Percentiles rank a stretch among this genome's conserved stretches.
These are phyloP conservation scores for Quambalaria eucalypti DNA, from an alignment of 1,284 basidiomycete genomes.

Conservation along the genomic window DNA sequence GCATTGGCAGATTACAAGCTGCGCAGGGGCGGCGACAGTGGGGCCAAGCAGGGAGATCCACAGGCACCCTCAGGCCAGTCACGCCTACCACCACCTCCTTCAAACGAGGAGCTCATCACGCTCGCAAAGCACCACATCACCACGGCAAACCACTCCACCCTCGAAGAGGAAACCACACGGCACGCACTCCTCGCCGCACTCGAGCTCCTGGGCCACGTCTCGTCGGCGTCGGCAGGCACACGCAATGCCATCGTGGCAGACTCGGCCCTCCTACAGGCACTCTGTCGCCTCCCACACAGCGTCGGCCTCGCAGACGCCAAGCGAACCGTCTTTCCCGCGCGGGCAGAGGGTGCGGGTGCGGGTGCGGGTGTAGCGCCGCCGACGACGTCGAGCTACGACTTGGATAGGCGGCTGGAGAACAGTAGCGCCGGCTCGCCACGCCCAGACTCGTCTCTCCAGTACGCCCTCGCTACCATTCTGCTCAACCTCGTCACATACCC, in stretches of 20 bases:
- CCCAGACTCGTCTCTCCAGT: constrained; percentile 27
- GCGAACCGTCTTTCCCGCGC: background rate
- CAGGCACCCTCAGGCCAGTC: background rate
- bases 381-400: constrained; percentile 1
- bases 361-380: too few relatives aligned
- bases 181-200: constrained; percentile 16
- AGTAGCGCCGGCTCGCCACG: background rate
- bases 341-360: too few relatives aligned
- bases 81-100: background rate
- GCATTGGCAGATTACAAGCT: background rate
- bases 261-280: constrained; percentile 10
- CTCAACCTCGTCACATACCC: constrained; percentile 23
- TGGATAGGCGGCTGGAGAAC: constrained; percentile 6
- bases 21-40: background rate
- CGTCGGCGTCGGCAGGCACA: constrained; percentile 15
- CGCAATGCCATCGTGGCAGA: constrained; percentile 13
- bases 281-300: constrained; percentile 11
- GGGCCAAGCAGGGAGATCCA: background rate
- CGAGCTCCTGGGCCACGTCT: constrained; percentile 33
- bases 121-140: background rate
- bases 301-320: background rate
- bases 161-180: background rate
- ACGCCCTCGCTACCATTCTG: constrained; percentile 24
- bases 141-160: background rate
- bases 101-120: background rate